Evolutionary conservation across 805 yeast species (phyloP).

Genomic region (Schwanniomyces polymorphus): DNA sequence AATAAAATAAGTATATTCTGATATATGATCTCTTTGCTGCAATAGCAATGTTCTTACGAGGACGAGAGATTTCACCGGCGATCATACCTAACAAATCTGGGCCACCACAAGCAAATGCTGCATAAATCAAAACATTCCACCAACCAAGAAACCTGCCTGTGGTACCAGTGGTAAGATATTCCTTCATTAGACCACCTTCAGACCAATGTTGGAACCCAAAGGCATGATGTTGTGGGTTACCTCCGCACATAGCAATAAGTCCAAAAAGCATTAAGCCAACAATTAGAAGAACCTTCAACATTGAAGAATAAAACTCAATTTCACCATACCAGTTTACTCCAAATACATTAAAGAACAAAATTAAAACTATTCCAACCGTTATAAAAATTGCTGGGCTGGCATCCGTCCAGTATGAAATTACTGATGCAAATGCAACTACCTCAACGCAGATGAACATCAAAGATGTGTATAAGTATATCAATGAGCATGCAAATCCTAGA

Average conservation of each 20-base stretch:
- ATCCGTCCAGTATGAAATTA: conserved; percentile 54
- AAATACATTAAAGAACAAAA: conserved; percentile 41
- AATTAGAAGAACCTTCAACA: conserved; percentile 64
- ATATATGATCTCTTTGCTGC: conserved; percentile 70
- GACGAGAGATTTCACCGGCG: conserved; percentile 68
- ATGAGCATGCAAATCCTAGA: conserved; percentile 68
- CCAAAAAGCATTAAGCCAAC: conserved; percentile 63
- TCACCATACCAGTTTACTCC: conserved; percentile 56
- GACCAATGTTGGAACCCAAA: conserved; percentile 72
- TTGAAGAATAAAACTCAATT: conserved; percentile 62
- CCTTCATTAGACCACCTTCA: conserved; percentile 61
- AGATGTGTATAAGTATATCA: conserved; percentile 57
- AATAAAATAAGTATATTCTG: conserved; percentile 65
- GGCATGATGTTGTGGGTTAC: conserved; percentile 73
- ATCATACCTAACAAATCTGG: conserved; percentile 71
- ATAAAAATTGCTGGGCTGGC: conserved; percentile 64
- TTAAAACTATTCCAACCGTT: conserved; percentile 44
- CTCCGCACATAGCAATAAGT: conserved; percentile 71
- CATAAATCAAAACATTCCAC: conserved; percentile 58
- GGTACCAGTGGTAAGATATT: conserved; percentile 48
- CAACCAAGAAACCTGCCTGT: conserved; percentile 62
- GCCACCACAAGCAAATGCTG: conserved; percentile 71
- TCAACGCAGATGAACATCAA: conserved; percentile 61
- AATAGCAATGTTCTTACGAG: conserved; percentile 66
- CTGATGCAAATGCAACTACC: conserved; percentile 59